These are phyloP conservation scores for Xylaria curta DNA, from an alignment of 495 filamentous ascomycete species.

Conservation along the genomic window DNA sequence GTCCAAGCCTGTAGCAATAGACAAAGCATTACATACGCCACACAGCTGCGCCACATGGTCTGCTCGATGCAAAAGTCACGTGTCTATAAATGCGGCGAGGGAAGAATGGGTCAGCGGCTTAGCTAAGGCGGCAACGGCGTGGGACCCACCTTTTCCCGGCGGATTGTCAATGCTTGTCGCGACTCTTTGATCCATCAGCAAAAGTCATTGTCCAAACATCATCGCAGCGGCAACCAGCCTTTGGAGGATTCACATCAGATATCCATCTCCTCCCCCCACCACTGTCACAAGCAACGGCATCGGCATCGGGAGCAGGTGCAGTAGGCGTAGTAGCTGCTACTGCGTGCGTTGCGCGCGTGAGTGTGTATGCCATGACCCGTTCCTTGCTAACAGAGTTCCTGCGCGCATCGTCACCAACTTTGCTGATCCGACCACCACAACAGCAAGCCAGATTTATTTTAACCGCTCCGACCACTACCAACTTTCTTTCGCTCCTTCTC, in stretches of 20 bases:
- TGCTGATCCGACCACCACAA: constrained; percentile 1
- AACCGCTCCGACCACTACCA: background rate
- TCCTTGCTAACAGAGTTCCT: background rate
- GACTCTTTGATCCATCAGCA: constrained; percentile 16
- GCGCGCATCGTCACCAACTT: background rate
- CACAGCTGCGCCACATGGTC: background rate
- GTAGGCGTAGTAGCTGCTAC: constrained; percentile 1
- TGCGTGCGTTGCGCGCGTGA: constrained; percentile 18
- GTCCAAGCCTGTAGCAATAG: background rate
- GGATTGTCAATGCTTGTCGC: background rate
- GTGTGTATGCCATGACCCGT: background rate
- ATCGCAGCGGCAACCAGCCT: constrained; percentile 5
- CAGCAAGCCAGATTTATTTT: constrained; percentile 11
- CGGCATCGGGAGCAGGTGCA: background rate
- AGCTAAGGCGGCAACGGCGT: background rate
- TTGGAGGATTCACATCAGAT: background rate
- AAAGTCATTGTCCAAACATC: constrained; percentile 12
- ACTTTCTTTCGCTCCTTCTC: background rate
- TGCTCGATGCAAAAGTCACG: background rate
- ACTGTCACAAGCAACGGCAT: background rate
- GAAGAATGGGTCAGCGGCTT: background rate
- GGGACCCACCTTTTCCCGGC: background rate
- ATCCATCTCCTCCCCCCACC: background rate
- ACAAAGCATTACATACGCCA: background rate
- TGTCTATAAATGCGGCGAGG: background rate